phyloP scores from a whole-genome alignment of 257 asterid genomes.

The Forsythia suspensa region DNA sequence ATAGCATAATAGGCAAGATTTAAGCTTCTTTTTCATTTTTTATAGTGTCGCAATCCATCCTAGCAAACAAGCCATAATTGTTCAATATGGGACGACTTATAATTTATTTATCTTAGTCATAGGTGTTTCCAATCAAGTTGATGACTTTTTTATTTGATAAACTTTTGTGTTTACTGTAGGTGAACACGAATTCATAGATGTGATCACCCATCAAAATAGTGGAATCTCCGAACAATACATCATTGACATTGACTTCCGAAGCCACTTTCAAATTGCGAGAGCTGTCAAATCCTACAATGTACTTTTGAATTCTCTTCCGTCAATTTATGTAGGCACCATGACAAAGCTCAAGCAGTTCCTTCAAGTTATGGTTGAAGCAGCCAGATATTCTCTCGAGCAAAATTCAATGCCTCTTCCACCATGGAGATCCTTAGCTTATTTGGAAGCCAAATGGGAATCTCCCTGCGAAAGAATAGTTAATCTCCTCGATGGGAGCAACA shows the following conservation, averaged over 20 bases:
- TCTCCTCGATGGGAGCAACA: conserved; percentile 4
- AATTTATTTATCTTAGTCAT: too few species aligned
- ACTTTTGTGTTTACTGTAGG: conserved; percentile 26
- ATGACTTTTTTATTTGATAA: too few species aligned
- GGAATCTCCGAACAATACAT: conserved; percentile 35
- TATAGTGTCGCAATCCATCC: too few species aligned
- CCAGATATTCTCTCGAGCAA: conserved; percentile 42
- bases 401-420: conserved; percentile 60
- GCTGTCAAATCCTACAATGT: conserved; percentile 42
- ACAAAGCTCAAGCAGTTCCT: conserved; percentile 40
- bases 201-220: conserved; percentile 27
- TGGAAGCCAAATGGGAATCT: conserved; percentile 55
- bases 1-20: too few species aligned
- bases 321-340: conserved; percentile 39
- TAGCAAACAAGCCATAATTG: too few species aligned
- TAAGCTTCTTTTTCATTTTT: too few species aligned
- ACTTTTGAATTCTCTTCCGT: conserved; percentile 38
- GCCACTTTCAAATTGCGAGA: conserved; percentile 60
- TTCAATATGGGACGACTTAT: too few species aligned
- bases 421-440: conserved; percentile 52
- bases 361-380: conserved; percentile 48
- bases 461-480: conserved; percentile 32
- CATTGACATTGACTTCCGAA: conserved; percentile 51
- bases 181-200: conserved; percentile 49
- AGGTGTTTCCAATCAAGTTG: too few species aligned